Base-by-base conservation (phyloP, 2,329 filamentous ascomycete species). In the Monosporascus sp. region DNA sequence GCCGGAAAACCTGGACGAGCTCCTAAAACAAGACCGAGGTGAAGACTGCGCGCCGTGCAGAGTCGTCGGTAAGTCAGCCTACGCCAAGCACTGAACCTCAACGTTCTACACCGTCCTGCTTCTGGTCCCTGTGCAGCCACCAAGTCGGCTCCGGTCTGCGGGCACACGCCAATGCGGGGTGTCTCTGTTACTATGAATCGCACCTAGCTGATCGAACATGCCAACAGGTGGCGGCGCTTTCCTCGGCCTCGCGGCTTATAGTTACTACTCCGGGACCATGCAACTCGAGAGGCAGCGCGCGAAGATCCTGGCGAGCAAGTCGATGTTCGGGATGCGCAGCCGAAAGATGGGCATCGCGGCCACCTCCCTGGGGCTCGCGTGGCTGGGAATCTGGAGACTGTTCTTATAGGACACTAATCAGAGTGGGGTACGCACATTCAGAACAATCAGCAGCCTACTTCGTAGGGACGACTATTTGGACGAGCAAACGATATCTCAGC, bases 201-300 rank as follows among this genome's bases (percentile, higher is more conserved):
- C 18, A 47, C 18, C n/a, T 49, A 57, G 24, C 22, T 27, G 42
- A 46, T 14, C 25, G n/a, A 48, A 31, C 38, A 49, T 17, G 17
- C 49, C 25, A 22, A 52, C 61, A 92, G 89, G 89, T 45, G 86
- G 87, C 64, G 79, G 84, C 39, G 86, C 88, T 1, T 90, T 94
- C 58, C 75, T 90, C 52, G 87, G 86, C 1, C 81, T 93, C 17
- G 89, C 84, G 3, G 84, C 78, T 1, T 94, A 92, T 71, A 91
- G 84, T 69, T 92, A 91, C 71, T 75, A 84, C 56, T 88, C 86
- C 3, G 89, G 89, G 53, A 86, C 85, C 70, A 75, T 76, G 49
- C 88, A 92, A 68, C 80, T 94, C 31, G 79, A 84, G 61, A 76
- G 78, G 61, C 85, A 89, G 67, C 78, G 80, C 55, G 75, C 77